phyloP scores from a whole-genome alignment of 2,329 filamentous ascomycete species.

The Colletotrichum cuscutae region DNA sequence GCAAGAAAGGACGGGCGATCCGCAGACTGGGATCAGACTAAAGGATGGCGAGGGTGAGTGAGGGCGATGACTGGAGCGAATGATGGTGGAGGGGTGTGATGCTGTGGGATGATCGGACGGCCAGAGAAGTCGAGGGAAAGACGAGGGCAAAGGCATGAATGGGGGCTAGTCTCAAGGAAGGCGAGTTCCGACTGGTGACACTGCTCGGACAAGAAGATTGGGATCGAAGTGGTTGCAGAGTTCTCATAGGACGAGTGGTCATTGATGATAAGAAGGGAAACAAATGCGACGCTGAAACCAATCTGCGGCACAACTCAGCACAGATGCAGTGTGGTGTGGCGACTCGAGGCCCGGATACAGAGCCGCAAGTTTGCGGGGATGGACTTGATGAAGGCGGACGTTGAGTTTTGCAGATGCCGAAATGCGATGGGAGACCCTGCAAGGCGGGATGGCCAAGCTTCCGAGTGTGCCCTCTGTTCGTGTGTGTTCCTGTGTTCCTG shows the following conservation, averaged over 20 bases:
- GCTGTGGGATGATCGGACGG: slow-evolving; percentile 22
- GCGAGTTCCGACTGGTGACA: slow-evolving; percentile 14
- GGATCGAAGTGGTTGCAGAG: neutral
- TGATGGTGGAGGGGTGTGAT: slow-evolving; percentile 15
- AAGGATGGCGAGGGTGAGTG: neutral
- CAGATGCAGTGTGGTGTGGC: slow-evolving; percentile 33
- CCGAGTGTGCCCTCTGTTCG: slow-evolving; percentile 16
- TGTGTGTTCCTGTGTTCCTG: neutral
- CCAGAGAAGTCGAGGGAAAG: neutral
- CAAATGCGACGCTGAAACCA: slow-evolving; percentile 33
- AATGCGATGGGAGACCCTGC: slow-evolving; percentile 29
- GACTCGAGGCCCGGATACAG: slow-evolving; percentile 12
- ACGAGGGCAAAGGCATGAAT: slow-evolving; percentile 30
- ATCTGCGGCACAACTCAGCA: slow-evolving; percentile 35
- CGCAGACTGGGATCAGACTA: slow-evolving; percentile 26
- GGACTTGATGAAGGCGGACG: neutral
- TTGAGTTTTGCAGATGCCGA: slow-evolving; percentile 15
- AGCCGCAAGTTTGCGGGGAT: slow-evolving; percentile 25
- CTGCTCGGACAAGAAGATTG: slow-evolving; percentile 22
- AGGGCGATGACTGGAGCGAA: neutral
- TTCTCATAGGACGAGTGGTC: slow-evolving; percentile 22
- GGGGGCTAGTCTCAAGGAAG: slow-evolving; percentile 24
- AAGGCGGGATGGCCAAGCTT: slow-evolving; percentile 8
- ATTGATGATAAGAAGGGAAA: slow-evolving; percentile 31
- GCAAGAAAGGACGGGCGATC: slow-evolving; percentile 14